Evolutionary conservation across 192 early-diverging fungal genomes (phyloP).

Genomic region (Phlyctochytrium arcticum): DNA sequence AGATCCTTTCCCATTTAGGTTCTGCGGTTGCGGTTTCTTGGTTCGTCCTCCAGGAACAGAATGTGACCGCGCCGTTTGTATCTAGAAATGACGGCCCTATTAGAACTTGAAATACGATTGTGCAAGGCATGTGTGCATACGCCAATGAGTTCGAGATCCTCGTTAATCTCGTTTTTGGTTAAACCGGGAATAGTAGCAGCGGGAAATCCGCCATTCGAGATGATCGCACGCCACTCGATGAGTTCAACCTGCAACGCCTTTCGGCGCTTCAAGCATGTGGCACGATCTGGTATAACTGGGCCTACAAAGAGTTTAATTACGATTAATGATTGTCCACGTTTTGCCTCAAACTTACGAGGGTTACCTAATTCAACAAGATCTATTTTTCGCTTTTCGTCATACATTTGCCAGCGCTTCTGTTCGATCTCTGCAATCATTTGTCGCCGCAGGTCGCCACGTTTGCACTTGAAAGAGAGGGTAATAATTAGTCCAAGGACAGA

Average conservation of each 20-base stretch:
- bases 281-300: constrained; percentile 5
- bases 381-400: constrained; percentile 11
- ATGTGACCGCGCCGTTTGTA: too few relatives aligned
- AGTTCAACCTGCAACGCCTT: constrained; percentile 8
- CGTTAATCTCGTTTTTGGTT: constrained; percentile 13
- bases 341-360: too few relatives aligned
- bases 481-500: not conserved
- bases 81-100: too few relatives aligned
- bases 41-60: too few relatives aligned
- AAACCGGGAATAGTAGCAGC: constrained; percentile 6
- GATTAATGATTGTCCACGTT: too few relatives aligned
- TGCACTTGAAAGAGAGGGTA: not conserved
- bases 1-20: too few relatives aligned
- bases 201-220: constrained; percentile 21
- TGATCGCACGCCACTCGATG: constrained; percentile 6
- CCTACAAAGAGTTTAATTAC: too few relatives aligned
- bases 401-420: constrained; percentile 22
- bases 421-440: constrained; percentile 16
- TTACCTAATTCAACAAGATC: not conserved
- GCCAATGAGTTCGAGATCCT: constrained; percentile 20
- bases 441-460: constrained; percentile 9
- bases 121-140: too few relatives aligned
- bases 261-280: constrained; percentile 8
- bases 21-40: too few relatives aligned
- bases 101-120: too few relatives aligned